These are phyloP conservation scores for Kwoniella sp. DNA, from an alignment of 768 basidiomycete species.

Conservation along the genomic window DNA sequence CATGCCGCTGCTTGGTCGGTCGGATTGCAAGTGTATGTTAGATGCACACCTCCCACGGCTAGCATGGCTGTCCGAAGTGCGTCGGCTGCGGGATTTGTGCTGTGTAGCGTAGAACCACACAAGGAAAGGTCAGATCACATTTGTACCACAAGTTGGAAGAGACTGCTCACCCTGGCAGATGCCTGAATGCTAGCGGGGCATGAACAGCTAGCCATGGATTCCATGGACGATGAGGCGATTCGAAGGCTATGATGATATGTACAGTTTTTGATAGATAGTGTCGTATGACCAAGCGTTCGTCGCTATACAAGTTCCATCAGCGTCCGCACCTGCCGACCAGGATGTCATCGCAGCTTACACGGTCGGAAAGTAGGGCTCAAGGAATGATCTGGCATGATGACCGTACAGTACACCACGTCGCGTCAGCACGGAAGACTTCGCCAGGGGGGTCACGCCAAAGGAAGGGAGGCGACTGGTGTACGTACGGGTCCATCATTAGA, in stretches of 20 bases:
- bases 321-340: neutral
- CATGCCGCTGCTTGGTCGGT: slow-evolving; percentile 28
- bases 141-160: neutral
- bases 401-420: neutral
- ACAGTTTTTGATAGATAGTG: slow-evolving; percentile 43
- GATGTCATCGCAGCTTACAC: slow-evolving; percentile 18
- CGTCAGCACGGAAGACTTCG: neutral
- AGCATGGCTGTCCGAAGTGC: slow-evolving; percentile 41
- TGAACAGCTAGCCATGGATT: slow-evolving; percentile 42
- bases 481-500: slow-evolving; percentile 43
- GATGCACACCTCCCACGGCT: slow-evolving; percentile 42
- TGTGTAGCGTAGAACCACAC: neutral
- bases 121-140: neutral
- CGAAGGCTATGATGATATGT: slow-evolving; percentile 45
- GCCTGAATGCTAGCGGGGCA: slow-evolving; percentile 35
- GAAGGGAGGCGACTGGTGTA: neutral
- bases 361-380: slow-evolving; percentile 41
- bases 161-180: slow-evolving; percentile 26
- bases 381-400: slow-evolving; percentile 21
- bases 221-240: slow-evolving; percentile 31
- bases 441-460: too few relatives aligned
- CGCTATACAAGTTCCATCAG: slow-evolving; percentile 18
- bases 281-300: slow-evolving; percentile 41
- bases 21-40: slow-evolving; percentile 31
- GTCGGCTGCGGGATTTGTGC: slow-evolving; percentile 33